A percentile compares a stretch with the other conserved stretches of the same genome.
These are phyloP conservation scores for Diutina mesorugosa DNA, from an alignment of 1,139 yeast species.

Conservation along the genomic window DNA sequence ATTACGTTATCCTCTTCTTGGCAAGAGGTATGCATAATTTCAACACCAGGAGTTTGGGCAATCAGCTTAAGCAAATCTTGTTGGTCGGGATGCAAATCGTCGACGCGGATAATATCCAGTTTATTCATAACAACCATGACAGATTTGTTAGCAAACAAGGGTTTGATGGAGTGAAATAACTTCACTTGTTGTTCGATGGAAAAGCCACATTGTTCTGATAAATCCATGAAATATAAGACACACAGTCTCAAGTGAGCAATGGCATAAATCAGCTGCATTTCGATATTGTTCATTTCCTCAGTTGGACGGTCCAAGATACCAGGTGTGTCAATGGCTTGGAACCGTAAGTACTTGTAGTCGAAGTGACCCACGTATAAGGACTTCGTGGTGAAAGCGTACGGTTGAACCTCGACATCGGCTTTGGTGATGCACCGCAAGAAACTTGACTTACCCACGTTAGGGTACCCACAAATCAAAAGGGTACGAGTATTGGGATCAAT, in stretches of 20 bases:
- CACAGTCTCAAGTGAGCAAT: slow-evolving; percentile 96
- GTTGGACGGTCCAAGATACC: slow-evolving; percentile 98
- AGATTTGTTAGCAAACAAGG: slow-evolving; percentile 90
- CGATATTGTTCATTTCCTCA: slow-evolving; percentile 98
- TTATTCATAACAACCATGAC: slow-evolving; percentile 94
- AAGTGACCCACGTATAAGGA: slow-evolving; percentile 93
- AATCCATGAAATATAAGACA: slow-evolving; percentile 93
- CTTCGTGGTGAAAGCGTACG: slow-evolving; percentile 96
- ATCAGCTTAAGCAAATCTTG: slow-evolving; percentile 60
- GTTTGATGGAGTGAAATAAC: slow-evolving; percentile 91
- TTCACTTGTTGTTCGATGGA: slow-evolving; percentile 95
- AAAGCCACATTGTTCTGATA: slow-evolving; percentile 98
- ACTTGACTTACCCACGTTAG: slow-evolving; percentile 97
- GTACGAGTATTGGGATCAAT: slow-evolving; percentile 99
- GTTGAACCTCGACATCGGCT: slow-evolving; percentile 98
- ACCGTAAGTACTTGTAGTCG: slow-evolving; percentile 91
- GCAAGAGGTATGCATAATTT: slow-evolving; percentile 87
- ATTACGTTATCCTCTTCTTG: slow-evolving; percentile 89
- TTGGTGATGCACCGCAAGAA: slow-evolving; percentile 87
- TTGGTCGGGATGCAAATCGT: slow-evolving; percentile 69
- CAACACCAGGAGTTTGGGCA: slow-evolving; percentile 63
- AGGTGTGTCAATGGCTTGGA: slow-evolving; percentile 98
- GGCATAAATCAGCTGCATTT: slow-evolving; percentile 98
- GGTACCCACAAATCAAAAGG: slow-evolving; percentile 92
- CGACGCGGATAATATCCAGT: slow-evolving; percentile 77